A percentile compares a stretch with the other conserved stretches of the same genome.
These are phyloP conservation scores for Puccinellia tenuiflora DNA, from an alignment of 176 grass and related monocot genomes.

Conservation along the genomic window DNA sequence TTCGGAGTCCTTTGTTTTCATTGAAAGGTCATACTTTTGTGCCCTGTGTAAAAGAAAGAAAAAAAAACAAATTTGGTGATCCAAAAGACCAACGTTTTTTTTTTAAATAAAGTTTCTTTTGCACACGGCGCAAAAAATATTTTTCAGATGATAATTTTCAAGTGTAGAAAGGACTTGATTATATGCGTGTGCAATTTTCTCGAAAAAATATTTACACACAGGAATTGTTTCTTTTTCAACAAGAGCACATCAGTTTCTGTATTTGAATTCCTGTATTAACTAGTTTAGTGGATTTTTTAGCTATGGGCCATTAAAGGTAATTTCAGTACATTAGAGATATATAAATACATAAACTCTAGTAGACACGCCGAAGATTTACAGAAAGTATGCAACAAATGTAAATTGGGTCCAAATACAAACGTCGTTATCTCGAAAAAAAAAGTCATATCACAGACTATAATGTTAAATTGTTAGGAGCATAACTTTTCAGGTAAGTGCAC, in stretches of 20 bases:
- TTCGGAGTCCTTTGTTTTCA: neutral
- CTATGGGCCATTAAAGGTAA: neutral
- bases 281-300: neutral
- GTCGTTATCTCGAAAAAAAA: neutral
- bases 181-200: neutral
- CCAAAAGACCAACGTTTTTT: neutral
- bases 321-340: neutral
- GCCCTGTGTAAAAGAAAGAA: neutral
- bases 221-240: neutral
- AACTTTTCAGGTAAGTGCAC: neutral
- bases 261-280: neutral
- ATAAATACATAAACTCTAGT: constrained; percentile 13
- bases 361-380: neutral
- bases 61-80: neutral
- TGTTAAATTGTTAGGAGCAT: neutral
- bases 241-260: neutral
- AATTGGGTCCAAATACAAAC: neutral
- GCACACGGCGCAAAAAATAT: neutral
- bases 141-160: neutral
- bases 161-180: neutral
- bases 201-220: neutral
- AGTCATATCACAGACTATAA: neutral
- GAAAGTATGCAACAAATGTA: neutral
- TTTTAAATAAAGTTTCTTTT: neutral
- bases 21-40: neutral